Percentiles rank a stretch among this genome's conserved stretches.
These are phyloP conservation scores for Tulasnella sp. DNA, from an alignment of 768 basidiomycete genomes.

Conservation along the genomic window DNA sequence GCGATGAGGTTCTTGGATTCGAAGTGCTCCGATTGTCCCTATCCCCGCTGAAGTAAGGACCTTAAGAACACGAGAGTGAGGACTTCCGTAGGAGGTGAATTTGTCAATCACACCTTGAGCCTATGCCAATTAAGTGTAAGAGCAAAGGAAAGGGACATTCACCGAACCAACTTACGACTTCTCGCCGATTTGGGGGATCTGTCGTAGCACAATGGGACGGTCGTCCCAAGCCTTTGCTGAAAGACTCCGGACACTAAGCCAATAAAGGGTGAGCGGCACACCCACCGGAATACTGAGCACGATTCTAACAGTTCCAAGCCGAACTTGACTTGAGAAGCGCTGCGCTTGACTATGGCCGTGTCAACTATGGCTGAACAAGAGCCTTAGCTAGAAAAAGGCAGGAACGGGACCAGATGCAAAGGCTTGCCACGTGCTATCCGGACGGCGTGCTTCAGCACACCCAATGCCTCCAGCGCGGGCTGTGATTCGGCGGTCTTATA, in stretches of 20 bases:
- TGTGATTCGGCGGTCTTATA: slow-evolving; percentile 70
- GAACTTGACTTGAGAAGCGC: slow-evolving; percentile 64
- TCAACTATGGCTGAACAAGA: slow-evolving; percentile 63
- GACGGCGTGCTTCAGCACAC: slow-evolving; percentile 68
- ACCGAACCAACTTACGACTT: slow-evolving; percentile 62
- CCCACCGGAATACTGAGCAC: slow-evolving; percentile 10
- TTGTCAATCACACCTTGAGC: slow-evolving; percentile 33
- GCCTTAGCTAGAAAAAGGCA: neutral
- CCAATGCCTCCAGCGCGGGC: slow-evolving; percentile 62
- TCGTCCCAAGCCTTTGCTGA: slow-evolving; percentile 91
- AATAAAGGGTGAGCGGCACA: neutral
- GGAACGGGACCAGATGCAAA: neutral
- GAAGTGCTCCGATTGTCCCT: slow-evolving; percentile 54
- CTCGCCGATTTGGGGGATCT: slow-evolving; percentile 87
- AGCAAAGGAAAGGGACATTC: too few relatives aligned
- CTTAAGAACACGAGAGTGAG: slow-evolving; percentile 40
- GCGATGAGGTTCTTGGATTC: slow-evolving; percentile 53
- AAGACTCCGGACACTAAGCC: slow-evolving; percentile 60
- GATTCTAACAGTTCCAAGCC: slow-evolving; percentile 44
- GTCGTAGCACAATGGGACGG: slow-evolving; percentile 73
- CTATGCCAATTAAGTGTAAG: slow-evolving; percentile 6
- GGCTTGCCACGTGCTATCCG: slow-evolving; percentile 70
- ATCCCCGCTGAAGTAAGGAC: slow-evolving; percentile 73
- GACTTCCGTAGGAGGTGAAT: neutral
- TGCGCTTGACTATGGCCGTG: slow-evolving; percentile 61